Percentiles rank a stretch among this genome's conserved stretches.
phyloP scores from a whole-genome alignment of 2,329 filamentous ascomycete species.

The Fusarium compactum region DNA sequence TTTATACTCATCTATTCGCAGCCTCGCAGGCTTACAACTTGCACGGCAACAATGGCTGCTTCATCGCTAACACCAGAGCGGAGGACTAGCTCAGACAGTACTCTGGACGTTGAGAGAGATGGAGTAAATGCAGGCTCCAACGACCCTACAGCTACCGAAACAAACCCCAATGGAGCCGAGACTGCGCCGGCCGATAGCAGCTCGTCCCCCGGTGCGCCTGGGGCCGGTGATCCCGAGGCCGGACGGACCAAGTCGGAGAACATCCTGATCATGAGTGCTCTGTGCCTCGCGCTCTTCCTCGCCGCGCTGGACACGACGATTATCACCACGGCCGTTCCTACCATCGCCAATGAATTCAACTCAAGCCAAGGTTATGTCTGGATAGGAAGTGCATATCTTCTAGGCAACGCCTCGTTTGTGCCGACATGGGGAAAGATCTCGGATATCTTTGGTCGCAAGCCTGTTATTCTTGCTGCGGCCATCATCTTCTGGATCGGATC shows the following conservation, averaged over 20 bases:
- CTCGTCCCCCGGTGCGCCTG: constrained; percentile 21
- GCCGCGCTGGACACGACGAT: constrained; percentile 71
- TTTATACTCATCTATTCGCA: not conserved
- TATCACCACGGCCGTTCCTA: constrained; percentile 74
- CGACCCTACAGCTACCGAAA: constrained; percentile 12
- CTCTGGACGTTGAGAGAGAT: constrained; percentile 47
- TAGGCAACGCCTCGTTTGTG: constrained; percentile 74
- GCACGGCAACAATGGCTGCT: constrained; percentile 27
- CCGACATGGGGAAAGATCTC: constrained; percentile 77
- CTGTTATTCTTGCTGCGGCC: constrained; percentile 63
- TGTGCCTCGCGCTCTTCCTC: constrained; percentile 63
- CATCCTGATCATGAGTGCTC: constrained; percentile 55
- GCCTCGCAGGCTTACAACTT: constrained; percentile 4
- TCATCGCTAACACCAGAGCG: constrained; percentile 29
- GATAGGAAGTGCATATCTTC: constrained; percentile 80
- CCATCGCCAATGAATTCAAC: constrained; percentile 72
- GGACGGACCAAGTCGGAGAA: constrained; percentile 55
- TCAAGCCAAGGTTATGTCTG: constrained; percentile 79
- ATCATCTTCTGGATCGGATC: constrained; percentile 67
- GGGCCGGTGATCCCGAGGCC: constrained; percentile 50
- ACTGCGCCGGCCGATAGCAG: constrained; percentile 17
- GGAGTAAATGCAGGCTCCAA: constrained; percentile 13
- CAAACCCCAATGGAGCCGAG: constrained; percentile 22
- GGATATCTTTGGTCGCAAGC: constrained; percentile 70
- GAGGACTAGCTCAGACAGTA: constrained; percentile 48